These are phyloP conservation scores for Aphanocladium album DNA, from an alignment of 2,329 filamentous ascomycete genomes.

Conservation along the genomic window DNA sequence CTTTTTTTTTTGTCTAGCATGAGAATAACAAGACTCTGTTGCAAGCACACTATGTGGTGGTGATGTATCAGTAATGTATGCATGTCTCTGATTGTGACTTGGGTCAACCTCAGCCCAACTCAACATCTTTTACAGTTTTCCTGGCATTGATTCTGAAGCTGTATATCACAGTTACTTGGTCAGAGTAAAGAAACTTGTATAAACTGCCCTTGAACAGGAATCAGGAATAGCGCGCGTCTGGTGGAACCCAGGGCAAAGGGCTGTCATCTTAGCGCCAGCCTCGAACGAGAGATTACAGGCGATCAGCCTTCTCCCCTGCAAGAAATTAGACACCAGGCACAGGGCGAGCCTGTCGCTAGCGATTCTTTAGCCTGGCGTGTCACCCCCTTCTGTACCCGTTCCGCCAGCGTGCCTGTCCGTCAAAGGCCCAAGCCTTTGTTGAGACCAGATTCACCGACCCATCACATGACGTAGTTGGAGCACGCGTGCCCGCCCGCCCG, in stretches of 20 bases:
- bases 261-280: background rate
- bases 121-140: too few species aligned
- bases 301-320: background rate
- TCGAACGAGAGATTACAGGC: background rate
- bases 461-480: conserved; percentile 19
- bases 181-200: too few species aligned
- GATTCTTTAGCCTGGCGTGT: background rate
- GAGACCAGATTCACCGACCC: background rate
- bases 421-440: background rate
- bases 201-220: too few species aligned
- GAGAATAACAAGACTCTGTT: conserved; percentile 8
- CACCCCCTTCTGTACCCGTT: background rate
- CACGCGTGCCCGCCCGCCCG: conserved; percentile 14
- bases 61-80: background rate
- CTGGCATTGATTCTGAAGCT: too few species aligned
- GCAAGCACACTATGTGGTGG: background rate
- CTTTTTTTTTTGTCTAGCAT: conserved; percentile 10
- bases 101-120: too few species aligned
- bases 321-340: too few species aligned
- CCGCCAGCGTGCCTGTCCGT: background rate
- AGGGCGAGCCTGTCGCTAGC: too few species aligned
- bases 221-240: background rate
- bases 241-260: conserved; percentile 2
- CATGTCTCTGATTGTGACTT: too few species aligned
- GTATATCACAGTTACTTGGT: too few species aligned